Conservation (phyloP, 768 basidiomycete species). For the Podaxis carcinomalis region DNA sequence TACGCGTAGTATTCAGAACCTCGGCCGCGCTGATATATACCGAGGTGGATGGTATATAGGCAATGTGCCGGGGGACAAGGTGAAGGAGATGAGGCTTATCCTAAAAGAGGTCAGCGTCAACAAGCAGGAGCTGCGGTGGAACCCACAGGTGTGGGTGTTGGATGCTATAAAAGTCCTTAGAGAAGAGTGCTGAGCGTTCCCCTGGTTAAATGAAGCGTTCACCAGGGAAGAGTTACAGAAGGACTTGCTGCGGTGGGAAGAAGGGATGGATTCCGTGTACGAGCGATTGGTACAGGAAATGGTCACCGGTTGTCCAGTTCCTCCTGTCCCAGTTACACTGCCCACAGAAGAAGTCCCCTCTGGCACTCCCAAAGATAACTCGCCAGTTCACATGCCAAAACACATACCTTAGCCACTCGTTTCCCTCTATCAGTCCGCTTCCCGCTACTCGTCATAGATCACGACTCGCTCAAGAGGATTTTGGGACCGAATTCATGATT, state of each 20-base stretch:
- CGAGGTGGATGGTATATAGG: slow-evolving; percentile 14
- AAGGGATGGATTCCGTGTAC: slow-evolving; percentile 10
- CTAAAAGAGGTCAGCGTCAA: slow-evolving; percentile 7
- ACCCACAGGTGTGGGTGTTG: slow-evolving; percentile 12
- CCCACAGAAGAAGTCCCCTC: not conserved
- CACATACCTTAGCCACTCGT: not conserved
- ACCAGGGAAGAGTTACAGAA: slow-evolving; percentile 9
- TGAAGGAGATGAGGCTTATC: slow-evolving; percentile 3
- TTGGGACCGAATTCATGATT: not conserved
- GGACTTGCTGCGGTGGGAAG: slow-evolving; percentile 11
- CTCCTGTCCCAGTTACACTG: not conserved
- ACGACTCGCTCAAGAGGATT: not conserved
- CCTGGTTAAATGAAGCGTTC: slow-evolving; percentile 3
- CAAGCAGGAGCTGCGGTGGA: slow-evolving; percentile 11
- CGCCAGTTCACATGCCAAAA: not conserved
- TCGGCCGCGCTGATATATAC: slow-evolving; percentile 5
- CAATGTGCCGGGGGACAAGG: slow-evolving; percentile 8
- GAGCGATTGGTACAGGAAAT: slow-evolving; percentile 9
- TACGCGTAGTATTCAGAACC: slow-evolving; percentile 9
- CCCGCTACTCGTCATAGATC: not conserved
- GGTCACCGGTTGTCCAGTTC: not conserved
- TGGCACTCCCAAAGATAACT: not conserved
- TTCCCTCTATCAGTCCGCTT: not conserved
- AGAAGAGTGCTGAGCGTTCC: slow-evolving; percentile 9
- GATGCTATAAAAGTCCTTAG: slow-evolving; percentile 8